Base-by-base conservation (phyloP, 805 yeast species). In the Metschnikowia bowlesiae region DNA sequence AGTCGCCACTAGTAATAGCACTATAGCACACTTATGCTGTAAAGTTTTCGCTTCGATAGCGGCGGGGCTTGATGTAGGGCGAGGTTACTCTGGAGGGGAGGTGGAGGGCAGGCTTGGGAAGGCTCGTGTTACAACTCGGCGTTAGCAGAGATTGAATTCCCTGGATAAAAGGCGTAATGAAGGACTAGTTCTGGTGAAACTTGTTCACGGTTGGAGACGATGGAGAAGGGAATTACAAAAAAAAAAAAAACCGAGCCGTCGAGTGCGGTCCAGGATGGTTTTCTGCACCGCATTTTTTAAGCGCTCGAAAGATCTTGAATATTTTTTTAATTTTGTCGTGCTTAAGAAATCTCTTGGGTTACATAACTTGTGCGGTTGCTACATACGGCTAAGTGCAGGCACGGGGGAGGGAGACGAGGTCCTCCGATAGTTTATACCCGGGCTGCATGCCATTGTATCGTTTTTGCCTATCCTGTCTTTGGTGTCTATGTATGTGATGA, bases 221-320 rank as follows among this genome's bases (percentile, higher is more conserved):
- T 14, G 30, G 45, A 32, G 30, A 33, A 31, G 29, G 2, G 18
- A 10, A 26, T 11, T 14, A 37, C 31, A 22, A 33, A 22, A 33
- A 33, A 42, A 42, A 42, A 42, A 42, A 42, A 42, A 42, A 32
- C 31, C 37, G 14, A 22, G 45, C 45, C 38, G 37, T 33, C 37
- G 38, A n/a, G 45, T 42, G 45, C 45, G 45, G 38, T 42, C 34
- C 38, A 28, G 45, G 38, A 42, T 42, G 45, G 45, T 42, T 42
- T 42, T 42, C 45, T 42, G 45, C 45, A 42, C 31, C 45, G 45
- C 45, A 42, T 34, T 33, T 42, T 33, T 32, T 33, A 32, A 42
- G 45, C 45, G 45, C 45, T 42, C 26, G 45, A 42, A 42, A 42
- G 45, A 42, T 42, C 45, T 42, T 42, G 14, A 42, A 42, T 42